Evolutionary conservation across 257 asterid species (phyloP).

Genomic region (Ocimum tenuiflorum): DNA sequence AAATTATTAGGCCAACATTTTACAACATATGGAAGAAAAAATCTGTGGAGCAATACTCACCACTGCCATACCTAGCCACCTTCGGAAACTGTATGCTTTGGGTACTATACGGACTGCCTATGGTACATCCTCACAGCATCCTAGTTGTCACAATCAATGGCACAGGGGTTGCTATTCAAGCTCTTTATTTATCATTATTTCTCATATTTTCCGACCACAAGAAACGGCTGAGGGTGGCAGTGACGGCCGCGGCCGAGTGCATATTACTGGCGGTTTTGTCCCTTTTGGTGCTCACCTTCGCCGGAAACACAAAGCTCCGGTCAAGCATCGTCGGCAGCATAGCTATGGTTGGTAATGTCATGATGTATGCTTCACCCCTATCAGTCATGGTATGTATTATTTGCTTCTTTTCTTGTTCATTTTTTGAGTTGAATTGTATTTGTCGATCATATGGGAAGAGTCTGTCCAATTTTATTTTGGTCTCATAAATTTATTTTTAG

Average conservation of each 20-base stretch:
- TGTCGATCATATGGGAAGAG: too few relatives aligned
- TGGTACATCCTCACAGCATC: constrained; percentile 67
- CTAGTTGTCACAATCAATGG: constrained; percentile 77
- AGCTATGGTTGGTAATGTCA: constrained; percentile 61
- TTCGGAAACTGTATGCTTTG: constrained; percentile 72
- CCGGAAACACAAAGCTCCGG: constrained; percentile 47
- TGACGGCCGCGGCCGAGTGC: constrained; percentile 35
- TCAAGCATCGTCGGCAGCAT: constrained; percentile 56
- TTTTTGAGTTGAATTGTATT: too few relatives aligned
- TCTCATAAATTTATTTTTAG: too few relatives aligned
- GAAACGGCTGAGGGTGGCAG: constrained; percentile 34
- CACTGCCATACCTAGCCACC: constrained; percentile 69
- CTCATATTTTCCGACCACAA: constrained; percentile 38
- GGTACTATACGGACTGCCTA: constrained; percentile 73
- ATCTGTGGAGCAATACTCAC: constrained; percentile 70
- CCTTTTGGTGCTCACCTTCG: constrained; percentile 38
- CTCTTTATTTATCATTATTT: constrained; percentile 39
- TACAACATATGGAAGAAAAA: constrained; percentile 54
- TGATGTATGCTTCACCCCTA: constrained; percentile 83
- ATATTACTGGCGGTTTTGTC: constrained; percentile 43
- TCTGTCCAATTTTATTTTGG: too few relatives aligned
- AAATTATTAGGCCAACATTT: constrained; percentile 55
- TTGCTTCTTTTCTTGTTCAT: too few relatives aligned
- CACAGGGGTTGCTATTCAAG: constrained; percentile 51
- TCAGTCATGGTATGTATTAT: constrained; percentile 54